A percentile compares a stretch with the other conserved stretches of the same genome.
phyloP scores from a whole-genome alignment of 192 early-diverging fungal genomes.

The Coemansia sp. region DNA sequence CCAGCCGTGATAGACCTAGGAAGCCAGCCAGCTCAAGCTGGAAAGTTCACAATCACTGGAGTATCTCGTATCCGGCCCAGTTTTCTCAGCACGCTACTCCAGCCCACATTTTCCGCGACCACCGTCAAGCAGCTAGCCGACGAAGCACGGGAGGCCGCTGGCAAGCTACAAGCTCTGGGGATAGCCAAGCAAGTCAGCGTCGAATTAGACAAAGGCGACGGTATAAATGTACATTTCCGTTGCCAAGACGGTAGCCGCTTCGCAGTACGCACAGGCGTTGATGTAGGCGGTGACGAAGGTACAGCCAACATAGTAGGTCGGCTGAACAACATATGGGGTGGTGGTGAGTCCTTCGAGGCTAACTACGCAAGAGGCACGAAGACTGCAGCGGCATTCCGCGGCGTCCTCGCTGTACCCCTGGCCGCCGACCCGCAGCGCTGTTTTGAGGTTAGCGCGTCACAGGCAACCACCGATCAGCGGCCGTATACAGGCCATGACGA shows the following conservation, averaged over 20 bases:
- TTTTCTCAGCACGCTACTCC: conserved; percentile 25
- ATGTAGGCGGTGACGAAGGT: conserved; percentile 89
- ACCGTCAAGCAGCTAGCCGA: conserved; percentile 28
- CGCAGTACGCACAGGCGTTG: conserved; percentile 84
- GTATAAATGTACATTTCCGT: conserved; percentile 74
- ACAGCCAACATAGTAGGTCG: conserved; percentile 73
- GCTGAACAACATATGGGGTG: conserved; percentile 87
- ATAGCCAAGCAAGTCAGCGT: conserved; percentile 41
- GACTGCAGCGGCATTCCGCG: conserved; percentile 68
- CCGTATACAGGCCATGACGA: conserved; percentile 79
- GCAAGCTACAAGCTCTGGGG: conserved; percentile 43
- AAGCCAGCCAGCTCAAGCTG: background rate
- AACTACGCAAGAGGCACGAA: conserved; percentile 79
- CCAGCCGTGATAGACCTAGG: conserved; percentile 16
- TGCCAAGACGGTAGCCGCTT: conserved; percentile 76
- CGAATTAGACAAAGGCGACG: conserved; percentile 13
- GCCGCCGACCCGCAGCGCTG: conserved; percentile 71
- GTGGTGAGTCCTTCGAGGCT: conserved; percentile 79
- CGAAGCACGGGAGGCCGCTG: conserved; percentile 49
- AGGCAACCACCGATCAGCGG: conserved; percentile 66
- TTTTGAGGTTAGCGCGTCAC: conserved; percentile 69
- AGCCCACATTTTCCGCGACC: conserved; percentile 18
- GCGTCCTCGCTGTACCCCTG: conserved; percentile 67
- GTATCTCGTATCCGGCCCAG: conserved; percentile 35
- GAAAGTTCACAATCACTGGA: conserved; percentile 24